phyloP scores from a whole-genome alignment of 768 basidiomycete species.

The Psilocybe cubensis region DNA sequence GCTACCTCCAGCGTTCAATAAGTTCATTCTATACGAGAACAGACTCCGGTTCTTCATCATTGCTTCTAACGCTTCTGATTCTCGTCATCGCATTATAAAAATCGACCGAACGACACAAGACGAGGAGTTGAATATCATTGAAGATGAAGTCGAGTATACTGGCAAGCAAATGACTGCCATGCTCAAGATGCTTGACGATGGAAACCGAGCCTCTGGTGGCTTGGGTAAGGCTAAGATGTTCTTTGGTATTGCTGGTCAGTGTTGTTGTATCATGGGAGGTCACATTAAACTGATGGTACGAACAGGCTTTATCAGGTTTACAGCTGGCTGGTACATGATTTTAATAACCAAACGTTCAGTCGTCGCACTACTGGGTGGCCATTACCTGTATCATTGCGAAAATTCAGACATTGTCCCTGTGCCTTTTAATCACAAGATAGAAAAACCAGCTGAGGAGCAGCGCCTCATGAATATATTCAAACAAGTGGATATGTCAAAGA shows the following conservation, averaged over 20 bases:
- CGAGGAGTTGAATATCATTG: slow-evolving; percentile 75
- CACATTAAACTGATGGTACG: background rate
- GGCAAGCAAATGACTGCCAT: slow-evolving; percentile 89
- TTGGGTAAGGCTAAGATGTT: slow-evolving; percentile 78
- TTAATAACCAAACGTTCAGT: slow-evolving; percentile 88
- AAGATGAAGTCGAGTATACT: slow-evolving; percentile 89
- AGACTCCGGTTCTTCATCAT: slow-evolving; percentile 89
- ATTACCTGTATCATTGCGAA: slow-evolving; percentile 97
- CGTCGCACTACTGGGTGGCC: slow-evolving; percentile 92
- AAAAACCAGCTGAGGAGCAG: slow-evolving; percentile 88
- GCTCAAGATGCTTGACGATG: slow-evolving; percentile 94
- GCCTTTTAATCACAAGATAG: slow-evolving; percentile 78
- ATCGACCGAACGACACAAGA: slow-evolving; percentile 85
- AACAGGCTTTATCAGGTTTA: slow-evolving; percentile 90
- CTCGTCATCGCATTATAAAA: slow-evolving; percentile 90
- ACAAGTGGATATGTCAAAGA: slow-evolving; percentile 97
- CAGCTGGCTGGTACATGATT: slow-evolving; percentile 96
- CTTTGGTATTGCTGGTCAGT: slow-evolving; percentile 81
- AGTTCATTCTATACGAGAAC: slow-evolving; percentile 94
- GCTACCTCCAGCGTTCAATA: slow-evolving; percentile 58
- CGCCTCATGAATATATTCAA: slow-evolving; percentile 90
- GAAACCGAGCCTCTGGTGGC: slow-evolving; percentile 88
- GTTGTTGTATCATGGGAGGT: background rate
- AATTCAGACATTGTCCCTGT: slow-evolving; percentile 84
- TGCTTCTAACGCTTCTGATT: slow-evolving; percentile 87